Conservation (phyloP, 148 eudicot species). For the Fagopyrum esculentum region DNA sequence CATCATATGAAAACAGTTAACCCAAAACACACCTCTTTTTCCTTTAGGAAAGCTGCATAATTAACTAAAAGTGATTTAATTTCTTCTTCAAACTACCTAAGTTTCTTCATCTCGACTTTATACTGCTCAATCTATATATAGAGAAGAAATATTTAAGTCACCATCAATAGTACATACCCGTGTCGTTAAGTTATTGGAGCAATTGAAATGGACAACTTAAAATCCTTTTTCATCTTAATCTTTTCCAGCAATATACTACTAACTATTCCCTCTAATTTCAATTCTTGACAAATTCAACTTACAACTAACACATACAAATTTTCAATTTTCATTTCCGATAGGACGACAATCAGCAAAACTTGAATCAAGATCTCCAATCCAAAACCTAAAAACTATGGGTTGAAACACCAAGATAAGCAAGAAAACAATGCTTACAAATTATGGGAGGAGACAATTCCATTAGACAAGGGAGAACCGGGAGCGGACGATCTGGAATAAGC, state of each 20-base stretch:
- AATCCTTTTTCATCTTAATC: background rate
- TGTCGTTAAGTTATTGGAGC: background rate
- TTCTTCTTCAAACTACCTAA: constrained; percentile 77
- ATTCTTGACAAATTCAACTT: background rate
- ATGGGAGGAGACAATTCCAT: constrained; percentile 48
- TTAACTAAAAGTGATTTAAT: constrained; percentile 87
- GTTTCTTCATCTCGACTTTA: constrained; percentile 76
- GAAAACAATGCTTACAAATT: constrained; percentile 45
- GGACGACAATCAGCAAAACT: background rate
- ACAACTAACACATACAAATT: background rate
- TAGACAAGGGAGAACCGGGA: constrained; percentile 37
- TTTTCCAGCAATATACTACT: background rate
- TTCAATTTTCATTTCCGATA: background rate
- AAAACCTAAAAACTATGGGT: background rate
- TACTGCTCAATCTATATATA: constrained; percentile 58
- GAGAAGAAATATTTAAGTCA: background rate
- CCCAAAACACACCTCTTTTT: constrained; percentile 60
- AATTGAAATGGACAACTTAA: background rate
- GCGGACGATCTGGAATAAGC: constrained; percentile 34
- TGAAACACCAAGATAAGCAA: background rate
- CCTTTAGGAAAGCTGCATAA: constrained; percentile 92
- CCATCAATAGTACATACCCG: background rate
- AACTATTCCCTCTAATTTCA: background rate
- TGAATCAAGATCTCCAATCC: background rate
- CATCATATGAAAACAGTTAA: constrained; percentile 8